Percentiles rank a stretch among this genome's conserved stretches.
Evolutionary conservation across 352 stramenopile genomes (phyloP).

Genomic region (Pythium myriotylum): DNA sequence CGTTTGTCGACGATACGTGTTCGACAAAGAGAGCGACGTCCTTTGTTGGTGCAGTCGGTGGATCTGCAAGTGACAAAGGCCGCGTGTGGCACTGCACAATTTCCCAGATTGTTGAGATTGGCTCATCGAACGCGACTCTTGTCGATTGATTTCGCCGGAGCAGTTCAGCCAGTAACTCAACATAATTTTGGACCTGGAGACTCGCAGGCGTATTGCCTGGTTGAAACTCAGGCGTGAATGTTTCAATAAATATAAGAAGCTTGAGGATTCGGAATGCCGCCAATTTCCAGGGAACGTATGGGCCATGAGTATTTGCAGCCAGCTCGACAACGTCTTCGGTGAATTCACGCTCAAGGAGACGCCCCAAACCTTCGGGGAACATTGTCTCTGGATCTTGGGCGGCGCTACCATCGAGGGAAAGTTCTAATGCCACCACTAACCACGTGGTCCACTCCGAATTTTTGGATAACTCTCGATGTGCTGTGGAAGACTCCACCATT

Average conservation of each 20-base stretch:
- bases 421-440: constrained; percentile 1
- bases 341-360: neutral
- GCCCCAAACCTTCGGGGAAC: no score
- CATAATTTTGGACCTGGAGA: constrained; percentile 1
- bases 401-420: neutral
- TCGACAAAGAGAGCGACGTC: constrained; percentile 7
- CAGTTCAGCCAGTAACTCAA: constrained; percentile 6
- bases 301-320: neutral
- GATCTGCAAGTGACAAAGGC: neutral
- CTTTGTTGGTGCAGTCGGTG: no score
- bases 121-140: neutral
- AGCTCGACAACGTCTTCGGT: constrained; percentile 6
- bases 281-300: constrained; percentile 1
- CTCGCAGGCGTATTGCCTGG: neutral
- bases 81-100: constrained; percentile 8
- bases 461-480: no score
- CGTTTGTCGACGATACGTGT: constrained; percentile 14
- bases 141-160: neutral
- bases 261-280: constrained; percentile 12
- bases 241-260: neutral
- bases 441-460: constrained; percentile 20
- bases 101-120: constrained; percentile 14
- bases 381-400: no score
- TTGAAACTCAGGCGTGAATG: neutral
- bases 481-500: no score